A percentile compares a stretch with the other conserved stretches of the same genome.
Conservation (phyloP, 2,329 filamentous ascomycete species). For the Seiridium unicorne region DNA sequence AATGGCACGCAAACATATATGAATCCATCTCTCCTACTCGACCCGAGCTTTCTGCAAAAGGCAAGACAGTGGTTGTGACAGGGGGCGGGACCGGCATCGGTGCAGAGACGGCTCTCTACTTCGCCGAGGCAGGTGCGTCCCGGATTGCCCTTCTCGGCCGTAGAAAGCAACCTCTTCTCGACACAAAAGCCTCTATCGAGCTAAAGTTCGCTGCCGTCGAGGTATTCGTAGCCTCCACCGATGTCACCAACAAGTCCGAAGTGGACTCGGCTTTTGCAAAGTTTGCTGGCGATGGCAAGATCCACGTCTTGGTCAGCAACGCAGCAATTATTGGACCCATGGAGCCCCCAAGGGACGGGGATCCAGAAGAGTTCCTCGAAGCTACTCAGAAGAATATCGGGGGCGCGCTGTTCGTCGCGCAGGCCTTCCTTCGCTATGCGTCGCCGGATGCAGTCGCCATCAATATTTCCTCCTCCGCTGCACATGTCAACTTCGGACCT, state of each 20-base stretch:
- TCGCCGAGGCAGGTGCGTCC: conserved; percentile 41
- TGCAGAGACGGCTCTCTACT: conserved; percentile 36
- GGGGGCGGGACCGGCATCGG: conserved; percentile 45
- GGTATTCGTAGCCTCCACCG: conserved; percentile 27
- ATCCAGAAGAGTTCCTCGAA: conserved; percentile 30
- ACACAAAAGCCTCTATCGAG: conserved; percentile 34
- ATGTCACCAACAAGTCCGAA: conserved; percentile 27
- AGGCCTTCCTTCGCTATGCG: conserved; percentile 32
- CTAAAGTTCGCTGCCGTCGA: conserved; percentile 31
- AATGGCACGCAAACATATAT: conserved; percentile 32
- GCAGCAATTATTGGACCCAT: conserved; percentile 30
- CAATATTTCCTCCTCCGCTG: conserved; percentile 30
- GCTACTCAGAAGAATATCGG: conserved; percentile 31
- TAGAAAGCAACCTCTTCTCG: conserved; percentile 27
- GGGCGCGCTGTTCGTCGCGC: conserved; percentile 28
- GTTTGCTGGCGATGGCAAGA: conserved; percentile 23
- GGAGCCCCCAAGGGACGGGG: conserved; percentile 23
- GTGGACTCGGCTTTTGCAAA: conserved; percentile 31
- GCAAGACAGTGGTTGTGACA: conserved; percentile 39
- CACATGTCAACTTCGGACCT: conserved; percentile 28
- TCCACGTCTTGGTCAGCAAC: conserved; percentile 39
- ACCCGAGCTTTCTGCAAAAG: conserved; percentile 35
- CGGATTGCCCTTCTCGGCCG: conserved; percentile 43
- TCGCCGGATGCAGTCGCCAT: conserved; percentile 29
- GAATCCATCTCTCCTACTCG: conserved; percentile 34